Percentiles rank a stretch among this genome's conserved stretches.
Conservation (phyloP, 2,329 filamentous ascomycete species). For the Alternaria gaisen region DNA sequence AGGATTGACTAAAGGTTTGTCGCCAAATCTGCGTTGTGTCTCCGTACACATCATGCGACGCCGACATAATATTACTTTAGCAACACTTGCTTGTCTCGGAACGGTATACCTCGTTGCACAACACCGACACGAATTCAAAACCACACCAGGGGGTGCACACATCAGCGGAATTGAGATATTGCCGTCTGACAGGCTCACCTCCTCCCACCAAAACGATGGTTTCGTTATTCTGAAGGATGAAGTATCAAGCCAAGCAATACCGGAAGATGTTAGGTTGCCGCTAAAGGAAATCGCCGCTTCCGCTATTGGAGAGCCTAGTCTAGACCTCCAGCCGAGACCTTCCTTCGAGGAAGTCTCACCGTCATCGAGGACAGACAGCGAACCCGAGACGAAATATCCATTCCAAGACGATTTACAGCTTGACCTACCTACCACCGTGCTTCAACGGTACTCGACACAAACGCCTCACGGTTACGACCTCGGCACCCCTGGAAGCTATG, state of each 20-base stretch:
- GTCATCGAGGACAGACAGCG: not conserved
- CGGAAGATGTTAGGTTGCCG: not conserved
- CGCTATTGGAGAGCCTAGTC: not conserved
- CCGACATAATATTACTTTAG: slow-evolving; percentile 18
- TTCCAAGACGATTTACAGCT: slow-evolving; percentile 43
- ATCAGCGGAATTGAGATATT: slow-evolving; percentile 11
- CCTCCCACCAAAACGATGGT: not conserved
- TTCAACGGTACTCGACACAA: slow-evolving; percentile 24
- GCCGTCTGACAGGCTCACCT: slow-evolving; percentile 6
- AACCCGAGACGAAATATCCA: slow-evolving; percentile 24
- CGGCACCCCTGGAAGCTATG: slow-evolving; percentile 25
- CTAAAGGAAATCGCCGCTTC: not conserved
- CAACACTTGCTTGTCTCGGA: slow-evolving; percentile 16
- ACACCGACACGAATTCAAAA: not conserved
- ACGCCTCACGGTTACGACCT: slow-evolving; percentile 39
- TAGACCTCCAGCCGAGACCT: not conserved
- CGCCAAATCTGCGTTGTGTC: not conserved
- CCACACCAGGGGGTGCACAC: not conserved
- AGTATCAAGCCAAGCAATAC: not conserved
- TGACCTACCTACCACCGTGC: slow-evolving; percentile 25
- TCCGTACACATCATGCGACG: slow-evolving; percentile 11
- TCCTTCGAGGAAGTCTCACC: not conserved
- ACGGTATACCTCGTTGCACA: slow-evolving; percentile 8
- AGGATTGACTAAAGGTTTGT: not conserved
- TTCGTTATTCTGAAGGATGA: not conserved